Evolutionary conservation across 2,329 filamentous ascomycete species (phyloP).

Genomic region (Xylariales sp.): DNA sequence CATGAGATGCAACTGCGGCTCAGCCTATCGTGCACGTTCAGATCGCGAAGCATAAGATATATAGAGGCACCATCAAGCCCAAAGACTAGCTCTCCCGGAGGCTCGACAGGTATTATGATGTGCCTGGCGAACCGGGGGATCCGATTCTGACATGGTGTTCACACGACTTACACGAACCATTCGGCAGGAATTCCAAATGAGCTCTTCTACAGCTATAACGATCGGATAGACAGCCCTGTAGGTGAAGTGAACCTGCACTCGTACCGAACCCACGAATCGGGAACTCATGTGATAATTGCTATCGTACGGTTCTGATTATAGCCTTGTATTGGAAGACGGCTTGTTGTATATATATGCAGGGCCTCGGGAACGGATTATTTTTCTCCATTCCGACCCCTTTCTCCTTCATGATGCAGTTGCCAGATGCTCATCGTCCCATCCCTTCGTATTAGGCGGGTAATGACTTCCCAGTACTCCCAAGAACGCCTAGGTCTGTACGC

Average conservation of each 20-base stretch:
- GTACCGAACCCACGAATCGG: neutral
- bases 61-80: too few relatives aligned
- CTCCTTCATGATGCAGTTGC: conserved; percentile 7
- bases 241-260: neutral
- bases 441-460: neutral
- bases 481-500: too few relatives aligned
- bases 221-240: conserved; percentile 1
- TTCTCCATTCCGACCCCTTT: conserved; percentile 1
- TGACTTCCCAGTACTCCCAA: neutral
- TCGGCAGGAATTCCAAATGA: too few relatives aligned
- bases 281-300: conserved; percentile 1
- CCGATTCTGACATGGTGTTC: too few relatives aligned
- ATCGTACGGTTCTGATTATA: conserved; percentile 1
- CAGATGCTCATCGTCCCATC: neutral
- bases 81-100: too few relatives aligned
- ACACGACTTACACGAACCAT: too few relatives aligned
- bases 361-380: conserved; percentile 1
- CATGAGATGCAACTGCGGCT: too few relatives aligned
- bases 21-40: too few relatives aligned
- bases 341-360: conserved; percentile 7
- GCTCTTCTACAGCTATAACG: conserved; percentile 1
- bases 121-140: too few relatives aligned
- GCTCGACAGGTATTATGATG: too few relatives aligned
- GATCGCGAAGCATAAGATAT: too few relatives aligned
- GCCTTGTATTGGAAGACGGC: neutral